phyloP scores from a whole-genome alignment of 768 basidiomycete genomes.

The Melanogaster broomeanus region DNA sequence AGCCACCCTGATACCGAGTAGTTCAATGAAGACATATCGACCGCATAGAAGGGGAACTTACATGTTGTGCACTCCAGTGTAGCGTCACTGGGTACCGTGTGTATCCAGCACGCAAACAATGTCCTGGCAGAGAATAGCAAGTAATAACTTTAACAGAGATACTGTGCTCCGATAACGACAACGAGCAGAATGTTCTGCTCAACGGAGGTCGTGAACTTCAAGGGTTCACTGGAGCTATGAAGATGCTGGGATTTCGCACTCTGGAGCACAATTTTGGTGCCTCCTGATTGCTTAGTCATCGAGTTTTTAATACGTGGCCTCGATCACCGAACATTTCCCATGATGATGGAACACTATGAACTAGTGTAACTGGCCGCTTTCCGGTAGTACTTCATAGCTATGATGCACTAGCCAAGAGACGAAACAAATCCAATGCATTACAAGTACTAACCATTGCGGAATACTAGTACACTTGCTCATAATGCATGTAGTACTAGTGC shows the following conservation, averaged over 20 bases:
- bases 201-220: neutral
- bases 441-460: no score
- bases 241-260: neutral
- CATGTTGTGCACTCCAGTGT: conserved; percentile 17
- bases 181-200: neutral
- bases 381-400: no score
- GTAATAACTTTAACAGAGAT: neutral
- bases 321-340: no score
- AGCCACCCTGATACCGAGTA: conserved; percentile 31
- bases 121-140: neutral
- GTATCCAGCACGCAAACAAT: neutral
- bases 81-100: neutral
- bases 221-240: neutral
- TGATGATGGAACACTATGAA: no score
- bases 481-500: no score
- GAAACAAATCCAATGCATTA: no score
- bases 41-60: neutral
- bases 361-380: no score
- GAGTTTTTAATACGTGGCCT: neutral
- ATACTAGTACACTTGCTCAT: no score
- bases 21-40: neutral
- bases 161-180: neutral
- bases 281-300: conserved; percentile 18
- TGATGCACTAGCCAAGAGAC: no score
- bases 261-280: neutral